Conservation (phyloP, 2,329 filamentous ascomycete genomes). For the Tricladium varicosporioides region DNA sequence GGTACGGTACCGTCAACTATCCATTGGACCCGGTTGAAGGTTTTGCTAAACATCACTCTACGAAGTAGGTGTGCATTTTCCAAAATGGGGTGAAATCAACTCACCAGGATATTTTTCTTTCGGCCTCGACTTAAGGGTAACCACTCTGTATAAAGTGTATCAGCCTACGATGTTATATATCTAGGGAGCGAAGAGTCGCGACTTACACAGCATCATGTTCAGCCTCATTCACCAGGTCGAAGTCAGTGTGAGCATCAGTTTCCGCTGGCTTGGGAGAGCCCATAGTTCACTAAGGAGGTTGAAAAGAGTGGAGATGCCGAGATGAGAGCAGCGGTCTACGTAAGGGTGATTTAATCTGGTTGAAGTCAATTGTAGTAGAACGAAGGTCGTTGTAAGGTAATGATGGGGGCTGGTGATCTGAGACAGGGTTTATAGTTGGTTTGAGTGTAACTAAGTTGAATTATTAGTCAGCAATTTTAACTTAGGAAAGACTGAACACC, state of each 20-base stretch:
- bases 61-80: neutral
- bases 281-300: no score
- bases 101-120: slow-evolving; percentile 8
- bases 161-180: neutral
- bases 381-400: no score
- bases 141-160: neutral
- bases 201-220: slow-evolving; percentile 6
- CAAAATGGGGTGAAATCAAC: neutral
- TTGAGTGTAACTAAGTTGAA: no score
- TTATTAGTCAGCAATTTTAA: no score
- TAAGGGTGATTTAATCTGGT: no score
- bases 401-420: no score
- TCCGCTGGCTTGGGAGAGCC: neutral
- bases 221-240: slow-evolving; percentile 1
- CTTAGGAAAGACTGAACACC: no score
- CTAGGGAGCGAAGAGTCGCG: neutral
- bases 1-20: neutral
- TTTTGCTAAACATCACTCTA: neutral
- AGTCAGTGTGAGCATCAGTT: neutral
- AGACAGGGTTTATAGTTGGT: no score
- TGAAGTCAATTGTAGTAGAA: no score
- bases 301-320: no score
- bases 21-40: neutral
- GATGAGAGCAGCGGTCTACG: no score
- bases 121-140: neutral